Percentiles rank a stretch among this genome's conserved stretches.
Conservation (phyloP, 345 rosid species). For the Lumnitzera littorea region DNA sequence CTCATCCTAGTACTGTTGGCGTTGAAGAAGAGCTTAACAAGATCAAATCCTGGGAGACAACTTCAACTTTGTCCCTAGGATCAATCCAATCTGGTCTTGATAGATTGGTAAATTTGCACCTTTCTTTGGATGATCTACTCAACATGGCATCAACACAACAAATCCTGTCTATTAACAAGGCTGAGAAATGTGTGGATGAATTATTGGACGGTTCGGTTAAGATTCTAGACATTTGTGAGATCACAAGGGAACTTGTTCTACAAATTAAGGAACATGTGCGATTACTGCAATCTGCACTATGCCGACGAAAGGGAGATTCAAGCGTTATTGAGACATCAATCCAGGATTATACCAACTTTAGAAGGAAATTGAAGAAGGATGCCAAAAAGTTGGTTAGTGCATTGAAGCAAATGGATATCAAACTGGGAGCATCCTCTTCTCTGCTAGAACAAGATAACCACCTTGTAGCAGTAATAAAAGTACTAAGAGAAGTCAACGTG, state of each 20-base stretch:
- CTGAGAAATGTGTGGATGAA: slow-evolving; percentile 31
- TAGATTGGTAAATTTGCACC: slow-evolving; percentile 40
- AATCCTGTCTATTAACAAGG: slow-evolving; percentile 24
- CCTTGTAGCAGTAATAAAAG: slow-evolving; percentile 29
- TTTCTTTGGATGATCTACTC: slow-evolving; percentile 42
- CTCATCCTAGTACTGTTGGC: slow-evolving; percentile 48
- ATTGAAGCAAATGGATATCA: slow-evolving; percentile 45
- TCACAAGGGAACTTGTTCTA: slow-evolving; percentile 42
- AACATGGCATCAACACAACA: slow-evolving; percentile 47
- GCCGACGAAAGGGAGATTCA: slow-evolving; percentile 47
- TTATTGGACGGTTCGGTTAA: slow-evolving; percentile 54
- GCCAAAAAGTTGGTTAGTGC: slow-evolving; percentile 33
- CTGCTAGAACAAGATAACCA: slow-evolving; percentile 24
- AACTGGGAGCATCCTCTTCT: not conserved
- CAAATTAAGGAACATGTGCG: slow-evolving; percentile 44
- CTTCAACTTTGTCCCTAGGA: slow-evolving; percentile 17
- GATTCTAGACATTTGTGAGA: slow-evolving; percentile 56
- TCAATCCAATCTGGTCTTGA: slow-evolving; percentile 29
- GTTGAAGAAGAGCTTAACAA: slow-evolving; percentile 47
- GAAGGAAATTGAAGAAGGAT: slow-evolving; percentile 53
- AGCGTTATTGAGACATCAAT: slow-evolving; percentile 17
- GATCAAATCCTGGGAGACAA: slow-evolving; percentile 27
- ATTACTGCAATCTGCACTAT: slow-evolving; percentile 47
- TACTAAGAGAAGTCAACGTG: slow-evolving; percentile 29
- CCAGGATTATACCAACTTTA: slow-evolving; percentile 24